Base-by-base conservation (phyloP, 805 yeast genomes). In the Saccharomycopsis fodiens region DNA sequence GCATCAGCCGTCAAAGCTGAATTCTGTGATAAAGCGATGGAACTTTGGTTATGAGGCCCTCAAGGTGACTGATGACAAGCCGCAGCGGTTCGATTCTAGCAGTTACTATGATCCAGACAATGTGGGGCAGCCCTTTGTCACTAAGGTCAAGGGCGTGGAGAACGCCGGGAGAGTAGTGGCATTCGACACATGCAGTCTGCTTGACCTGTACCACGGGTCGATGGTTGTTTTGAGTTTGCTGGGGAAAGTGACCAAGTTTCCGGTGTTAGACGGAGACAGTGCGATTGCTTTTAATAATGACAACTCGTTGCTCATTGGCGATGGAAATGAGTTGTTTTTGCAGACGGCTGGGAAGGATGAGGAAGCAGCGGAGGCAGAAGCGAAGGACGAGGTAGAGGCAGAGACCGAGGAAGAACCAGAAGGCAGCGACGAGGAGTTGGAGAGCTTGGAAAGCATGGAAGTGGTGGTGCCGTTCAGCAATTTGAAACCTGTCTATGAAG, bases 101-200 rank as follows among this genome's bases (percentile, higher is more conserved):
- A 23, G 27, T 13, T 17, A 36, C 22, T 17, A 20, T 17, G 97
- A 93, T 58, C 71, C 91, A 52, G 83, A 91, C 52, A 93, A 93
- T 63, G 95, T 95, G 0, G 97, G 91, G 59, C 86, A 97, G 8
- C 39, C 46, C 27, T 49, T 46, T 46, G 52, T 49, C 22, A 30
- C 39, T 23, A 49, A 49, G 20, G 41, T 42, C 15, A 42, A 39
- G 29, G 45, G 39, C 27, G 37, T 37, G 19, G 34, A 32, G 20
- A 23, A 36, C 27, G 30, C 21, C 21, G 45, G 35, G 39, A n/a
- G 41, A 6, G 12, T 22, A 21, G 29, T 45, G 5, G 47, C 53
- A 12, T 50, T 50, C 23, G 53, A 50, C 42, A 36, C 46, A 39
- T 46, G 49, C 30, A 46, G 35, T 15, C 19, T 17, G 30, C 17